Conservation (phyloP, 305 asterid genomes). For the Fraxinus greggii region DNA sequence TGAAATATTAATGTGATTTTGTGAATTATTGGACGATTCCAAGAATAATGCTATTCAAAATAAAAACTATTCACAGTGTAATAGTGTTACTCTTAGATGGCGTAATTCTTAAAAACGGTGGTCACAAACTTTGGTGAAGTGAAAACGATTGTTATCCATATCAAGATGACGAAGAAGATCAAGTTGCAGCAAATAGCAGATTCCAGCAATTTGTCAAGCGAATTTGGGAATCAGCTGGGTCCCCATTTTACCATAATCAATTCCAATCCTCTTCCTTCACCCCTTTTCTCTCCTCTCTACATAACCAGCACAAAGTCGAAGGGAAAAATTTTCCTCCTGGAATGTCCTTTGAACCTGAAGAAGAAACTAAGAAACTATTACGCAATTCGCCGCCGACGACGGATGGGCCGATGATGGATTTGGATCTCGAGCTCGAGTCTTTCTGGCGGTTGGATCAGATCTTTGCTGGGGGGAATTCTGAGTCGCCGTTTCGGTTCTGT, state of each 20-base stretch:
- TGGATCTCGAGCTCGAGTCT: conserved; percentile 61
- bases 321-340: neutral
- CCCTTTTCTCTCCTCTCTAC: neutral
- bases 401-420: conserved; percentile 43
- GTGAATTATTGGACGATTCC: too few relatives aligned
- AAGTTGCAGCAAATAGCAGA: neutral
- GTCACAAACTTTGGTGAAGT: too few relatives aligned
- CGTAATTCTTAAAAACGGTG: too few relatives aligned
- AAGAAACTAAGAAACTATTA: conserved; percentile 16
- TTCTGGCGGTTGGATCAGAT: conserved; percentile 84
- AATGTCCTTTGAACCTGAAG: conserved; percentile 47
- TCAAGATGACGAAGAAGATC: too few relatives aligned
- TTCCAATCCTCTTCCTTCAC: neutral
- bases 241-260: neutral
- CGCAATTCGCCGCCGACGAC: neutral
- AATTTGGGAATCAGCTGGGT: neutral
- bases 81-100: too few relatives aligned
- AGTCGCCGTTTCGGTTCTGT: conserved; percentile 42
- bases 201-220: neutral
- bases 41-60: too few relatives aligned
- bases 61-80: too few relatives aligned
- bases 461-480: conserved; percentile 37
- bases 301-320: neutral
- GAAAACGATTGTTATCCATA: too few relatives aligned
- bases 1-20: too few relatives aligned